Percentiles rank a stretch among this genome's conserved stretches.
Evolutionary conservation across 2,329 filamentous ascomycete species (phyloP).

Genomic region (Xylaria sp.): DNA sequence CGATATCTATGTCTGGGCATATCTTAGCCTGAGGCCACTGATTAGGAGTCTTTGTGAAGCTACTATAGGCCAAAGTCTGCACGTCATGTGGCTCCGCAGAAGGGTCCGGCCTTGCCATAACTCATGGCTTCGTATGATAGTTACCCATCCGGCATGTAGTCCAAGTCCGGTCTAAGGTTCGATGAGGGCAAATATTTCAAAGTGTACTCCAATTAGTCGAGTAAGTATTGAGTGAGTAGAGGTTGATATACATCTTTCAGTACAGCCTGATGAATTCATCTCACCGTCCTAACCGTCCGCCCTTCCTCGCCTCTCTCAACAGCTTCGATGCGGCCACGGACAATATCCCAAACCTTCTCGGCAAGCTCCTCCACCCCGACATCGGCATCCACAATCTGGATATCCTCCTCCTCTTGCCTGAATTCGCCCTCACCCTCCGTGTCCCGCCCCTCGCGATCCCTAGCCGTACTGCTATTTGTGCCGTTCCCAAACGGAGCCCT

Average conservation of each 20-base stretch:
- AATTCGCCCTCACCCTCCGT: constrained; percentile 49
- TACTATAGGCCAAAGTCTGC: neutral
- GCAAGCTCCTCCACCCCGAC: constrained; percentile 66
- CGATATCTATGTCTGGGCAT: neutral
- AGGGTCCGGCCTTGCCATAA: neutral
- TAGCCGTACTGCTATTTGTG: constrained; percentile 29
- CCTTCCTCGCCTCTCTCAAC: constrained; percentile 64
- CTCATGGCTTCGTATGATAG: neutral
- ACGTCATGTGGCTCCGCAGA: neutral
- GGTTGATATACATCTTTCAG: neutral
- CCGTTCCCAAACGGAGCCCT: constrained; percentile 33
- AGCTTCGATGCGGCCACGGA: constrained; percentile 58
- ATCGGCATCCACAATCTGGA: constrained; percentile 66
- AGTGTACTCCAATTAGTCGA: neutral
- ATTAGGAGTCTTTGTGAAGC: neutral
- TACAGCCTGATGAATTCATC: constrained; percentile 41
- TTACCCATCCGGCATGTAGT: neutral
- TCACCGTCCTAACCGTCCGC: constrained; percentile 57
- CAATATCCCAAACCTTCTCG: constrained; percentile 65
- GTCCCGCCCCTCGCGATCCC: constrained; percentile 30
- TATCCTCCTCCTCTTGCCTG: constrained; percentile 63
- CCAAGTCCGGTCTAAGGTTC: neutral
- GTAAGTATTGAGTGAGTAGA: neutral
- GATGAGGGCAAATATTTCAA: neutral
- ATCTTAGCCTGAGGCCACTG: neutral